Base-by-base conservation (phyloP, 2,329 filamentous ascomycete species). In the Dryadomyces quercivorus region DNA sequence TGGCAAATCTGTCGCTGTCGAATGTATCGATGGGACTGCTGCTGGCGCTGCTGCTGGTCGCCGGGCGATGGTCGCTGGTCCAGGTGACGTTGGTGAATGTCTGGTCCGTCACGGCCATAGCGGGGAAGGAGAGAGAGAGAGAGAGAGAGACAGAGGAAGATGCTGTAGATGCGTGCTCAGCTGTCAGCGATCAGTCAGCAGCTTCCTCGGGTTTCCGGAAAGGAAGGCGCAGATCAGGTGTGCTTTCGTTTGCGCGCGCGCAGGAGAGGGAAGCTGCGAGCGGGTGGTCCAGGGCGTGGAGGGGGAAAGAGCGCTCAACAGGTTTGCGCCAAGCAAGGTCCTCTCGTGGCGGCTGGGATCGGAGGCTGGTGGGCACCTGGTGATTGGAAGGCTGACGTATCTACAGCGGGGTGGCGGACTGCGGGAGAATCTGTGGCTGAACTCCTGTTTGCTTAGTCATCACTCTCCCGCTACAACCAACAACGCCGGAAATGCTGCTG, bases 11-110 rank as follows among this genome's bases (percentile, higher is more conserved):
- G 16, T 22, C 6, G 46, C 2, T 15, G 40, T 53, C 5, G 51
- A 12, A 22, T 16, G 46, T 20, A 16, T 43, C 47, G 7, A 31
- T 26, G 4, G 15, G 38, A 22, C 21, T 68, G 65, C 70, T 73
- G 69, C 68, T 75, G 65, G 65, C 65, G 63, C 69, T 59, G 57
- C 61, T 63, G 31, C 15, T 18, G 26, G 10, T 26, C 26, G 46
- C 16, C 46, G 15, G 26, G 63, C 66, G 61, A 57, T 64, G 61
- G 42, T 62, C 55, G 53, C 61, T 57, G 44, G 61, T 57, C 88
- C 88, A 94, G 56, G 85, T 85, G 59, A 92, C 82, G 66, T 81
- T 87, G 65, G 88, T 86, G 69, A 93, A 93, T 70, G 86, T 85
- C 64, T 76, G 72, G 63, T 78, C 75, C 60, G 75, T 72, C 62